Conservation (phyloP, 768 basidiomycete species). For the Trametes punicea region DNA sequence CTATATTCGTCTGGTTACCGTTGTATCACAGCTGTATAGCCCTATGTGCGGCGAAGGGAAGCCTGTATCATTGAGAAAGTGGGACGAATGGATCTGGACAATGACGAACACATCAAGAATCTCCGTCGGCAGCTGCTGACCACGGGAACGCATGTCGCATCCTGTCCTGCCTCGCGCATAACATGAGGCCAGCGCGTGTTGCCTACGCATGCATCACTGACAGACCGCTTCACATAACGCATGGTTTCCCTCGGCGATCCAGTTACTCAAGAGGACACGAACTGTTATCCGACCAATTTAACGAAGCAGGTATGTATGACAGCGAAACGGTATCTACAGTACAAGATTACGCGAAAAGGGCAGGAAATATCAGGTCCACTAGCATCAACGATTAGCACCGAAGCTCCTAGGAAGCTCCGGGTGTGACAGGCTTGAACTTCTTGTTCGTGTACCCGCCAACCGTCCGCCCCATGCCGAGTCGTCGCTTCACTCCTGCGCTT, state of each 20-base stretch:
- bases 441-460: slow-evolving; percentile 58
- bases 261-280: no score
- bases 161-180: slow-evolving; percentile 10
- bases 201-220: background rate
- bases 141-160: background rate
- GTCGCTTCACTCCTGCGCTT: slow-evolving; percentile 43
- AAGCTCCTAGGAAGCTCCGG: background rate
- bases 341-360: background rate
- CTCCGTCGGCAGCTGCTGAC: slow-evolving; percentile 4
- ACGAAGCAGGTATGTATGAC: no score
- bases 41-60: background rate
- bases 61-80: background rate
- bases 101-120: background rate
- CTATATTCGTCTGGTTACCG: background rate
- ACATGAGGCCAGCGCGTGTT: slow-evolving; percentile 14
- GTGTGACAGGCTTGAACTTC: slow-evolving; percentile 60
- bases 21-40: background rate
- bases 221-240: no score
- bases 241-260: no score
- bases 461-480: slow-evolving; percentile 60
- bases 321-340: no score
- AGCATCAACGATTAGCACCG: background rate
- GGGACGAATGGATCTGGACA: background rate
- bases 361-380: background rate
- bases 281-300: no score